Base-by-base conservation (phyloP, 306 rosid genomes). In the Prosopis cineraria region DNA sequence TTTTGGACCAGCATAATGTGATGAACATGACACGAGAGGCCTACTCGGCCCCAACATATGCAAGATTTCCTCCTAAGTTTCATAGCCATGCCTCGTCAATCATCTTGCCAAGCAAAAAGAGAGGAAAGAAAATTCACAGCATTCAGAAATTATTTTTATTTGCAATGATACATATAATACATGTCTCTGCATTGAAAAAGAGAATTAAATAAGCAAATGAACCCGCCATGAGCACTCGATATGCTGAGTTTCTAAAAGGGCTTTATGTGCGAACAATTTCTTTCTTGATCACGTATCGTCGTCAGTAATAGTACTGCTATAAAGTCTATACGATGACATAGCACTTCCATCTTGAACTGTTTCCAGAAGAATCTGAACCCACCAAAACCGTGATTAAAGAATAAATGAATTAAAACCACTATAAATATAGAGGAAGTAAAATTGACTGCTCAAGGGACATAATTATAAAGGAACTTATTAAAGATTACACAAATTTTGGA, bases 401-500 rank as follows among this genome's bases (percentile, higher is more conserved):
- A 16, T 17, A 62, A 14, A 31, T 31, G 24, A 62, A 62, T n/a
- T 7, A 30, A 60, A 13, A 14, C 8, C 17, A 7, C 44, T 16
- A 33, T 2, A 34, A 17, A 17, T 19, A 33, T 31, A 5, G 25
- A 63, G 4, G 25, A 33, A 30, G 67, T 16, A 29, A 60, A 13
- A 30, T 30, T 53, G 10, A 19, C 39, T 63, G 33, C 7, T 37
- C 24, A 36, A 17, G 70, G 16, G 16, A 36, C 45, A 36, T 3
- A 34, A 7, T 36, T 22, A 25, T 39, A 20, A 0, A n/a, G 3
- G 29, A 67, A 67, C 4, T 39, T 39, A 12, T 37, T 13, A 37
- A 59, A 72, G 81, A 73, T 72, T 76, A 79, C 86, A 82, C 78
- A 68, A 76, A 52, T 76, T 76, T 76, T 58, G 67, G 82, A 82